phyloP scores from a whole-genome alignment of 306 rosid species.

The Calophaca sinica region DNA sequence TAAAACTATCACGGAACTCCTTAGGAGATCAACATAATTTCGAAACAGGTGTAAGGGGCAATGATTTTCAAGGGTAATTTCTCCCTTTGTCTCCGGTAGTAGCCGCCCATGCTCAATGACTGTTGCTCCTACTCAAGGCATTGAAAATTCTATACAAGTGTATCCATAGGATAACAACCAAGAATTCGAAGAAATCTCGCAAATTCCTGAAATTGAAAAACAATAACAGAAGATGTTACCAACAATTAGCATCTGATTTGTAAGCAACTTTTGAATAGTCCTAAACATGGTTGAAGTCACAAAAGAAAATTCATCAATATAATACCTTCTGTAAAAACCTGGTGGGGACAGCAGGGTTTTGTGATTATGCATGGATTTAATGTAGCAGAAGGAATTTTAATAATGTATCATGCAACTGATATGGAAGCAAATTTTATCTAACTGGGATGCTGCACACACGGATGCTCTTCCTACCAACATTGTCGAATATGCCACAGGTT shows the following conservation, averaged over 20 bases:
- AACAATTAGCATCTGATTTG: slow-evolving; percentile 23
- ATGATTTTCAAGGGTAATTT: slow-evolving; percentile 12
- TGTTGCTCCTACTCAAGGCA: slow-evolving; percentile 25
- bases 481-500: background rate
- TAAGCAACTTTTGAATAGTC: background rate
- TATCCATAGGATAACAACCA: slow-evolving; percentile 73
- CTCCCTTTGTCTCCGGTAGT: slow-evolving; percentile 25
- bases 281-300: slow-evolving; percentile 5
- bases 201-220: slow-evolving; percentile 67
- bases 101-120: slow-evolving; percentile 35
- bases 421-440: slow-evolving; percentile 1
- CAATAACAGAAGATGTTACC: background rate
- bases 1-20: slow-evolving; percentile 45
- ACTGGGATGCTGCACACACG: background rate
- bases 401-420: background rate
- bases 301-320: background rate
- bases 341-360: background rate
- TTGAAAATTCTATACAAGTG: slow-evolving; percentile 39
- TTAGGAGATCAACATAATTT: slow-evolving; percentile 47
- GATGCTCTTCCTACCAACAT: slow-evolving; percentile 22
- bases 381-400: slow-evolving; percentile 31
- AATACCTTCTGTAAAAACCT: background rate
- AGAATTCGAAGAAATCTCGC: slow-evolving; percentile 77
- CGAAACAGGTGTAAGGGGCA: background rate
- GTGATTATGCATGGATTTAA: slow-evolving; percentile 3